Evolutionary conservation across 345 rosid species (phyloP), one percentile per base, ranked within the genome.

Genomic region (Heritiera littoralis): DNA sequence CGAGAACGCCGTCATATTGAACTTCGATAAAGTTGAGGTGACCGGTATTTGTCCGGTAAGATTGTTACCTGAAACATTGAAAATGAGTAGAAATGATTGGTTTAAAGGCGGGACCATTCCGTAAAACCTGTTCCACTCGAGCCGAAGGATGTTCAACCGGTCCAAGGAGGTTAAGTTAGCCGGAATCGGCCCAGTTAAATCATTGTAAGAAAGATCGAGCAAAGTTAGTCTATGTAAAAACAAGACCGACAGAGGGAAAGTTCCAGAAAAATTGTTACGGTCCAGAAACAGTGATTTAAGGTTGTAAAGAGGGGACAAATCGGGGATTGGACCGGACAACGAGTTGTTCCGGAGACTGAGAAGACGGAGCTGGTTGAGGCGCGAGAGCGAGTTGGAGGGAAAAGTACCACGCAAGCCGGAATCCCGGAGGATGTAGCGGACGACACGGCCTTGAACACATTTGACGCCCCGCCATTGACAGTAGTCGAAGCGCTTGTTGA

Each of bases 381-480:
- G 94, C 71, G 92, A 82, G 61, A 95, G 89, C 20, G 96, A 85
- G 59, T 75, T 46, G 3, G 97, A 79, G 9, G 97, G 81, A 69
- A 95, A 84, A 60, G 65, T 66, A 60, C 99, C 99, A 8, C 95
- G 96, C 74, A 93, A 91, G 46, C 86, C 86, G 78, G 72, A 82
- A 60, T 86, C 68, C 15, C 84, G 88, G 81, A 92, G 88, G 48
- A 85, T 79, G 71, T 89, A 77, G 48, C 98, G 94, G 65, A 95
- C 91, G 35, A 95, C 88, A 2, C 97, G 92, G 69, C 97, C 93
- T 30, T 92, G 98, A 1, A 83, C 86, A 66, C 99, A 95, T 75
- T 88, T 89, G 46, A 92, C 93, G 60, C 99, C 99, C n/a, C 82
- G 98, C 98, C 99, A 95, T 79, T 91, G 94, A 76, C 99, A 95